phyloP scores from a whole-genome alignment of 768 basidiomycete genomes.

The Kwoniella mangroviensis region DNA sequence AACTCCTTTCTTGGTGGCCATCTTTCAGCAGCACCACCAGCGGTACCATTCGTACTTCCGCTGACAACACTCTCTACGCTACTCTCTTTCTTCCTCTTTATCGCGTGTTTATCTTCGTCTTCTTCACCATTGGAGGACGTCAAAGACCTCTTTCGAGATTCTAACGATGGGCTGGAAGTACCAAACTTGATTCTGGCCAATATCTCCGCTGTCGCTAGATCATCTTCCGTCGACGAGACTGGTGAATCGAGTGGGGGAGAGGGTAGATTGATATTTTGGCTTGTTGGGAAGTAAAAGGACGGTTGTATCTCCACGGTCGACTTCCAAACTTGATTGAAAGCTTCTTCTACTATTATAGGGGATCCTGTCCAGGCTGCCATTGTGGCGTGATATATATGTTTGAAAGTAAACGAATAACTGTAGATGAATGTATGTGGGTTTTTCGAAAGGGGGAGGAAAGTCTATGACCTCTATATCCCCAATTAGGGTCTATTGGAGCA shows the following conservation, averaged over 20 bases:
- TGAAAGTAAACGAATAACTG: too few relatives aligned
- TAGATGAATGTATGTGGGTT: too few relatives aligned
- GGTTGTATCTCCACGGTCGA: slow-evolving; percentile 5
- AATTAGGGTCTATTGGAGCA: too few relatives aligned
- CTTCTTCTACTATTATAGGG: slow-evolving; percentile 13
- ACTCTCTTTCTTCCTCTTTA: slow-evolving; percentile 4
- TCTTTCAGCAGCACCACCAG: slow-evolving; percentile 3
- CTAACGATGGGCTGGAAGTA: background rate
- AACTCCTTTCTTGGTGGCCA: slow-evolving; percentile 23
- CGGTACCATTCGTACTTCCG: background rate
- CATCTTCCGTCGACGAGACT: slow-evolving; percentile 9
- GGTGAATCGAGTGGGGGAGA: background rate
- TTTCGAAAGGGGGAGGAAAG: too few relatives aligned
- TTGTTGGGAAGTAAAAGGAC: slow-evolving; percentile 3
- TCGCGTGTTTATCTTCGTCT: background rate
- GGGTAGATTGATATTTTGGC: too few relatives aligned
- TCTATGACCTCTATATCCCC: too few relatives aligned
- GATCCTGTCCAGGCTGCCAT: slow-evolving; percentile 25
- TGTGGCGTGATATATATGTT: background rate
- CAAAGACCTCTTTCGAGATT: slow-evolving; percentile 12
- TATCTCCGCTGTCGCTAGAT: slow-evolving; percentile 15
- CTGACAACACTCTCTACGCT: background rate
- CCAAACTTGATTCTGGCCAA: slow-evolving; percentile 12
- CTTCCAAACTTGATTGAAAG: slow-evolving; percentile 18
- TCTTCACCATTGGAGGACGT: slow-evolving; percentile 12